These are phyloP conservation scores for Diplodia seriata DNA, from an alignment of 2,329 filamentous ascomycete species.

Conservation along the genomic window DNA sequence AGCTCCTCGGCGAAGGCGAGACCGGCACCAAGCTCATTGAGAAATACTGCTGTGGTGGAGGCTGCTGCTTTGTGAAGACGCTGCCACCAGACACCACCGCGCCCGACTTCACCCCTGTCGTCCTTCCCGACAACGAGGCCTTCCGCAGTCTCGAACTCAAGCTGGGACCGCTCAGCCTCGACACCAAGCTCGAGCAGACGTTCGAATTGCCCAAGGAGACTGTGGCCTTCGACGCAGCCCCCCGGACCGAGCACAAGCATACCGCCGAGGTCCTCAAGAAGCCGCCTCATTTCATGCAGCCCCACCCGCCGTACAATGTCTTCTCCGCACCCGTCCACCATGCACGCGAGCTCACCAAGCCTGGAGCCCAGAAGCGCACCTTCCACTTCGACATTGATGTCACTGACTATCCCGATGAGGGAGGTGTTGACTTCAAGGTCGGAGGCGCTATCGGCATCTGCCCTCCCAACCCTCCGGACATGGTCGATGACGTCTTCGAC, in stretches of 20 bases:
- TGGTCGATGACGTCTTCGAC: slow-evolving; percentile 86
- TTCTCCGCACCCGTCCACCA: slow-evolving; percentile 87
- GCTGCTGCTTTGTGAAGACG: slow-evolving; percentile 67
- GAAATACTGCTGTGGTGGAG: slow-evolving; percentile 69
- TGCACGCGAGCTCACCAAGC: slow-evolving; percentile 83
- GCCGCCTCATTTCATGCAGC: slow-evolving; percentile 89
- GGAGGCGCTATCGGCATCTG: slow-evolving; percentile 94
- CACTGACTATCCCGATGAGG: slow-evolving; percentile 87
- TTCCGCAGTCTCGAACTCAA: slow-evolving; percentile 80
- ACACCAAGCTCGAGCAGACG: slow-evolving; percentile 73
- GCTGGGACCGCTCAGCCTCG: slow-evolving; percentile 73
- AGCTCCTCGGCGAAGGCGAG: slow-evolving; percentile 62
- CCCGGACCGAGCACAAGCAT: slow-evolving; percentile 52
- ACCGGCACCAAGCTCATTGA: slow-evolving; percentile 66
- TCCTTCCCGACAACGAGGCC: slow-evolving; percentile 79
- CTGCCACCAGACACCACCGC: slow-evolving; percentile 56
- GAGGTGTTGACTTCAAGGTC: slow-evolving; percentile 90
- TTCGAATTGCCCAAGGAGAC: slow-evolving; percentile 77
- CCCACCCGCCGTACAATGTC: slow-evolving; percentile 91
- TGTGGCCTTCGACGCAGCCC: slow-evolving; percentile 70
- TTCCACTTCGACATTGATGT: slow-evolving; percentile 98
- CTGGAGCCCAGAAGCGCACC: slow-evolving; percentile 92
- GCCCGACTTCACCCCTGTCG: slow-evolving; percentile 56
- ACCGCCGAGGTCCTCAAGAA: slow-evolving; percentile 60
- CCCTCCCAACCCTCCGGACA: slow-evolving; percentile 78